phyloP scores from a whole-genome alignment of 2,329 filamentous ascomycete species.

The Tolypocladium capitatum region DNA sequence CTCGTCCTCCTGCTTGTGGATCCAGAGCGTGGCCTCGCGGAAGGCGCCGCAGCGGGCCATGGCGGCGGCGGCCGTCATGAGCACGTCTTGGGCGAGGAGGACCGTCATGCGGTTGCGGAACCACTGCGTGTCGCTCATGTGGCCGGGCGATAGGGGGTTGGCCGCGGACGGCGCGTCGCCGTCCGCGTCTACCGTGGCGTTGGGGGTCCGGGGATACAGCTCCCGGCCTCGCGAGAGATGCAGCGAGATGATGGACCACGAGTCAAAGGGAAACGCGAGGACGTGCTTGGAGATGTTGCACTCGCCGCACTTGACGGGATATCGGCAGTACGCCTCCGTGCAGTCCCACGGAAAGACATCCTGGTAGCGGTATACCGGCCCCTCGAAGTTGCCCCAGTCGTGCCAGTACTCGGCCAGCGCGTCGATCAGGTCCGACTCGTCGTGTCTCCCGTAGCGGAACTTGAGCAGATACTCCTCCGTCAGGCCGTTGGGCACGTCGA shows the following conservation, averaged over 20 bases:
- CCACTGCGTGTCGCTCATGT: slow-evolving; percentile 15
- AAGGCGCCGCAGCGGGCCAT: slow-evolving; percentile 19
- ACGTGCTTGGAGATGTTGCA: slow-evolving; percentile 32
- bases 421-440: slow-evolving; percentile 29
- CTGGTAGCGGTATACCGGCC: slow-evolving; percentile 24
- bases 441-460: slow-evolving; percentile 23
- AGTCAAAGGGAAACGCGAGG: slow-evolving; percentile 30
- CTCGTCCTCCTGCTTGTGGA: slow-evolving; percentile 12
- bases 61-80: slow-evolving; percentile 19
- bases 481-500: slow-evolving; percentile 24
- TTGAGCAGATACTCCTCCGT: slow-evolving; percentile 28
- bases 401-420: slow-evolving; percentile 30
- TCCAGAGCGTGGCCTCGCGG: slow-evolving; percentile 18
- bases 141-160: slow-evolving; percentile 5
- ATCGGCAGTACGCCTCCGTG: slow-evolving; percentile 26
- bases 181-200: neutral
- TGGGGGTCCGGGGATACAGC: slow-evolving; percentile 16
- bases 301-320: slow-evolving; percentile 21
- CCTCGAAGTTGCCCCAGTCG: slow-evolving; percentile 28
- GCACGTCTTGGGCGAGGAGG: slow-evolving; percentile 17
- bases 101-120: slow-evolving; percentile 20
- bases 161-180: neutral
- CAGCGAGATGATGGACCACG: slow-evolving; percentile 26
- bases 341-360: slow-evolving; percentile 34
- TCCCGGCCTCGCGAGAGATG: slow-evolving; percentile 22